Percentiles rank a stretch among this genome's conserved stretches.
Evolutionary conservation across 2,329 filamentous ascomycete genomes (phyloP).

Genomic region (Botryotinia convoluta): DNA sequence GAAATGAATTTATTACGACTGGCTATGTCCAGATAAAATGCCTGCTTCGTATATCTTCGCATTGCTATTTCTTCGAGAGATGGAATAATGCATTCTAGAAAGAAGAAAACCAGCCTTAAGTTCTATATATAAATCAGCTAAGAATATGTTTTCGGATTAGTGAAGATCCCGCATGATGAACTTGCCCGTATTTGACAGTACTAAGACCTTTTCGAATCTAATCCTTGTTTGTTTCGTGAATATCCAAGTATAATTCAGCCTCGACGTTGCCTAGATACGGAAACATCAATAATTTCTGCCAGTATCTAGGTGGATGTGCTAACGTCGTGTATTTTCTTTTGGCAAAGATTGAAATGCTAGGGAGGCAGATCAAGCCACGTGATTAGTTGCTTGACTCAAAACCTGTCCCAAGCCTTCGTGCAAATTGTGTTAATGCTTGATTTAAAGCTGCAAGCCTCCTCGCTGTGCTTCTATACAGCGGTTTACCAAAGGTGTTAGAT

Average conservation of each 20-base stretch:
- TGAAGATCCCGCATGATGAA: background rate
- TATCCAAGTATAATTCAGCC: background rate
- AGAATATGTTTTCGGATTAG: background rate
- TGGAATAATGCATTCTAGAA: background rate
- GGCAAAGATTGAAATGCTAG: background rate
- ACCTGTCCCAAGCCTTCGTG: too few relatives aligned
- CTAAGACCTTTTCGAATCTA: background rate
- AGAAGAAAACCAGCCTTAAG: background rate
- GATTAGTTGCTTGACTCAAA: background rate
- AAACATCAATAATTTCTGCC: background rate
- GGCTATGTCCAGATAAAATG: background rate
- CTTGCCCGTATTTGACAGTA: background rate
- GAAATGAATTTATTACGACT: background rate
- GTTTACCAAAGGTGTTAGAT: too few relatives aligned
- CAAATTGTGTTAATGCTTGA: background rate
- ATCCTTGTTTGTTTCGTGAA: background rate
- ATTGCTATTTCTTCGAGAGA: background rate
- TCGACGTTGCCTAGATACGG: background rate
- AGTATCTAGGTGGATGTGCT: background rate
- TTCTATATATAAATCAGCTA: constrained; percentile 5
- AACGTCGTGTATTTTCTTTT: background rate
- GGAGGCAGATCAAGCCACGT: background rate
- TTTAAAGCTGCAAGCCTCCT: background rate
- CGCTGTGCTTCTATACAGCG: background rate
- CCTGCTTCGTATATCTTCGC: background rate